Percentiles rank a stretch among this genome's conserved stretches.
These are phyloP conservation scores for rapeseed (Brassica napus) DNA, from an alignment of 345 rosid genomes.

Conservation along the genomic window Da-Ae NC_063443.1:18783501-18784000, in stretches of 20 bases:
- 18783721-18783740: not conserved
- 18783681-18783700: constrained; percentile 8
- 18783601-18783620: not conserved
- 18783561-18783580: not conserved
- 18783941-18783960: not conserved
- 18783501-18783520: not conserved
- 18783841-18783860: not conserved
- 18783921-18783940: constrained; percentile 1
- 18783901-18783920: constrained; percentile 4
- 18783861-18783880: not conserved
- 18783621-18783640: not conserved
- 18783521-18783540: constrained; percentile 1
- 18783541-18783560: not conserved
- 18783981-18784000: not conserved
- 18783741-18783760: not conserved
- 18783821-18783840: not conserved
- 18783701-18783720: constrained; percentile 3
- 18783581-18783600: not conserved
- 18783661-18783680: not conserved
- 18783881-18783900: constrained; percentile 13
- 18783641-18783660: not conserved
- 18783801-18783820: too few relatives aligned
- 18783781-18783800: not conserved
- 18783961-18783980: not conserved
- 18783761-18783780: not conserved